Conservation (phyloP, 176 grass and related monocot species). For the Poa pratensis region DNA sequence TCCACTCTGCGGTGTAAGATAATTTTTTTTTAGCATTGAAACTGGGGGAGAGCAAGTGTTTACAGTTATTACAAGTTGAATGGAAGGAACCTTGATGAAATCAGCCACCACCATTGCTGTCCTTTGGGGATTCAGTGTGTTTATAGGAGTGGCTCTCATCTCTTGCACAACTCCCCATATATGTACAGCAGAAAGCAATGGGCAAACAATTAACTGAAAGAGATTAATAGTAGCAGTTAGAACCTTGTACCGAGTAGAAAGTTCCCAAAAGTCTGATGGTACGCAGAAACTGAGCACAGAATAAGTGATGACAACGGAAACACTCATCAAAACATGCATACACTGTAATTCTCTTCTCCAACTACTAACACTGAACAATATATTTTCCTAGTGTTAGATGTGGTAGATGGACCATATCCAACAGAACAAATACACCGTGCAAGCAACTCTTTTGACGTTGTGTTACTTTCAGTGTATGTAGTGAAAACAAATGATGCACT, state of each 20-base stretch:
- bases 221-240: slow-evolving; percentile 16
- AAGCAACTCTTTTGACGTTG: neutral
- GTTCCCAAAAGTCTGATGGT: slow-evolving; percentile 4
- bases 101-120: slow-evolving; percentile 89
- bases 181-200: slow-evolving; percentile 82
- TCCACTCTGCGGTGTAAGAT: slow-evolving; percentile 55
- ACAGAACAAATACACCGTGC: neutral
- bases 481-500: neutral
- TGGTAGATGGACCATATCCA: slow-evolving; percentile 12
- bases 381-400: neutral
- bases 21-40: slow-evolving; percentile 17
- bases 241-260: neutral
- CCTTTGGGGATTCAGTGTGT: slow-evolving; percentile 88
- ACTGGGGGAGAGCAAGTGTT: neutral
- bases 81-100: slow-evolving; percentile 73
- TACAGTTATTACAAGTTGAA: neutral
- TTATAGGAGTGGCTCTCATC: slow-evolving; percentile 89
- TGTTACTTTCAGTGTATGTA: slow-evolving; percentile 10
- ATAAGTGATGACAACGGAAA: neutral
- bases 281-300: neutral
- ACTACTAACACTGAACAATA: neutral
- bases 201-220: slow-evolving; percentile 83
- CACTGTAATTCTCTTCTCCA: neutral
- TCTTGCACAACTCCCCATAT: slow-evolving; percentile 89
- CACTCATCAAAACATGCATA: neutral